Percentiles rank a stretch among this genome's conserved stretches.
phyloP scores from a whole-genome alignment of 2,329 filamentous ascomycete species.

The Lachnellula occidentalis region DNA sequence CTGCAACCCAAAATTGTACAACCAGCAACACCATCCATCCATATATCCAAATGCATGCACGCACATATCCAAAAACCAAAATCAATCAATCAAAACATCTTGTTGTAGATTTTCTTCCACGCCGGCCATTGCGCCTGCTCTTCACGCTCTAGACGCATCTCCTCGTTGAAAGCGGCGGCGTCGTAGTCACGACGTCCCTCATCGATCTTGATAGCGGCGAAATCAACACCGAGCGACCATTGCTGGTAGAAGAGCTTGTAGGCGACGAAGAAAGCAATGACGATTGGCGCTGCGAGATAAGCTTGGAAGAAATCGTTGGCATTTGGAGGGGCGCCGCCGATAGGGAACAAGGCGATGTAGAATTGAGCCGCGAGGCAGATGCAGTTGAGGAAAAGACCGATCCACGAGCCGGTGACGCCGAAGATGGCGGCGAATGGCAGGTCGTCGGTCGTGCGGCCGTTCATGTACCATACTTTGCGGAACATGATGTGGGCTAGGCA shows the following conservation, averaged over 20 bases:
- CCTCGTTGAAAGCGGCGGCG: constrained; percentile 25
- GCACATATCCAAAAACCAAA: too few species aligned
- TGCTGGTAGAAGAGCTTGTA: constrained; percentile 55
- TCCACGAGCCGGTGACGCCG: constrained; percentile 63
- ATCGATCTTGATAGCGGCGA: constrained; percentile 27
- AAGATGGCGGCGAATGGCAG: constrained; percentile 42
- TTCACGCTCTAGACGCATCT: constrained; percentile 27
- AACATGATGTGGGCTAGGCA: constrained; percentile 62
- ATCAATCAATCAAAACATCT: too few species aligned
- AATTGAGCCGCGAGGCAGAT: constrained; percentile 58
- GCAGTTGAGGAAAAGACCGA: constrained; percentile 61
- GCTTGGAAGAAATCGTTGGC: constrained; percentile 34
- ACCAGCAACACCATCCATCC: too few species aligned
- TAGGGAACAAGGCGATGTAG: constrained; percentile 42
- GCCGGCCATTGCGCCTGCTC: constrained; percentile 25
- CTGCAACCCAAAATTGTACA: too few species aligned
- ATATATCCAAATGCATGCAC: too few species aligned
- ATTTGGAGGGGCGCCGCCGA: constrained; percentile 40
- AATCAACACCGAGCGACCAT: constrained; percentile 25
- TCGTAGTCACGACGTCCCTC: constrained; percentile 29
- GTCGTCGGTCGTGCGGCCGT: constrained; percentile 47
- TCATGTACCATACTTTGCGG: constrained; percentile 53
- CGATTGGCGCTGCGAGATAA: constrained; percentile 54
- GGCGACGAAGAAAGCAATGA: constrained; percentile 52
- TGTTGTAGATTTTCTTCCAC: constrained; percentile 21